phyloP scores from a whole-genome alignment of 202 grass and related monocot species.

The Miscanthus sacchariflorus region DNA sequence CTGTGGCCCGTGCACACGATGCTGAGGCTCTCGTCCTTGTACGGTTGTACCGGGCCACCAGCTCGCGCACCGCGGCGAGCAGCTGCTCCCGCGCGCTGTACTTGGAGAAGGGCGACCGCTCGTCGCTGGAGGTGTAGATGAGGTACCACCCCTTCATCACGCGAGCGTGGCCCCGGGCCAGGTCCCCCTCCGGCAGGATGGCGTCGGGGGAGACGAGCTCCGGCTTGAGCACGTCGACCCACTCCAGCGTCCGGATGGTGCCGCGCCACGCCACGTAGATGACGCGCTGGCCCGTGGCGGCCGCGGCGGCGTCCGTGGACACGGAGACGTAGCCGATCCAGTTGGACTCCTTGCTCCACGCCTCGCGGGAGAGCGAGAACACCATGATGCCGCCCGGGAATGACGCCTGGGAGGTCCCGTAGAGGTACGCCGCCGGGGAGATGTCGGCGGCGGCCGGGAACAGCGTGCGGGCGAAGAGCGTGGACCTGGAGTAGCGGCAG shows the following conservation, averaged over 20 bases:
- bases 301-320: constrained; percentile 58
- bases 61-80: constrained; percentile 60
- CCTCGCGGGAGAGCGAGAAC: constrained; percentile 67
- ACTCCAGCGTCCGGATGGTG: constrained; percentile 86
- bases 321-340: constrained; percentile 91
- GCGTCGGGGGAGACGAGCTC: constrained; percentile 58
- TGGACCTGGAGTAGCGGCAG: constrained; percentile 77
- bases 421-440: constrained; percentile 66
- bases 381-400: constrained; percentile 62
- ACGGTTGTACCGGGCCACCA: constrained; percentile 60
- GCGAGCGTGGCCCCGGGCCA: constrained; percentile 32
- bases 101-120: constrained; percentile 67
- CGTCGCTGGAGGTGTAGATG: constrained; percentile 81
- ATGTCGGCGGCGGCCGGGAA: constrained; percentile 67
- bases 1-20: constrained; percentile 87
- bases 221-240: constrained; percentile 74
- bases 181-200: constrained; percentile 62
- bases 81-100: constrained; percentile 80
- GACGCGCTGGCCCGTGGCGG: constrained; percentile 67
- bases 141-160: constrained; percentile 93
- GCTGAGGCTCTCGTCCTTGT: constrained; percentile 71
- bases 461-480: constrained; percentile 60
- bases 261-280: constrained; percentile 87
- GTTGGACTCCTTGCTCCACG: constrained; percentile 96
- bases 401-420: constrained; percentile 60